A percentile compares a stretch with the other conserved stretches of the same genome.
These are phyloP conservation scores for Globisporangium takayamanum DNA, from an alignment of 352 stramenopile species.

Conservation along the genomic window DNA sequence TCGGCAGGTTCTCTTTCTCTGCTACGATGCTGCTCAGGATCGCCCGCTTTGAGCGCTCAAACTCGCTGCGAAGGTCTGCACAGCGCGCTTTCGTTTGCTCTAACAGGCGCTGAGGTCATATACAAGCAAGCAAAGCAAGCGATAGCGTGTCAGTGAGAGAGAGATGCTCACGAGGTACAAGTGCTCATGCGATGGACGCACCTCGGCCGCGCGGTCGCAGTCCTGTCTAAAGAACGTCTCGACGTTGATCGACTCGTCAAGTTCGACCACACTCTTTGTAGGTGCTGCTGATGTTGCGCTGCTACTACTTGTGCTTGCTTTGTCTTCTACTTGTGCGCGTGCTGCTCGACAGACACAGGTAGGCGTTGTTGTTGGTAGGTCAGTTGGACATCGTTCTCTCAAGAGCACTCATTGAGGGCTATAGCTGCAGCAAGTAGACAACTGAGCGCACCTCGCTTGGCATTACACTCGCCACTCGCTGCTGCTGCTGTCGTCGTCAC, in stretches of 20 bases:
- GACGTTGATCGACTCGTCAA: constrained; percentile 19
- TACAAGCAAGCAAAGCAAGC: background rate
- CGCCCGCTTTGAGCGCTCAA: constrained; percentile 46
- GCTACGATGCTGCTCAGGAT: constrained; percentile 49
- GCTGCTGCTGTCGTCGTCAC: constrained; percentile 1
- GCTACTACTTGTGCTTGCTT: background rate
- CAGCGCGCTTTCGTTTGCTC: constrained; percentile 45
- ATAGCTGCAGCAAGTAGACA: no score
- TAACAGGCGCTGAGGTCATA: constrained; percentile 35
- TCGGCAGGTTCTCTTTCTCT: constrained; percentile 49
- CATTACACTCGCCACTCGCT: no score
- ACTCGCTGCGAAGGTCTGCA: constrained; percentile 38
- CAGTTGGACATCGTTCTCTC: no score
- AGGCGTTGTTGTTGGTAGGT: background rate
- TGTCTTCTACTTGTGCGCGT: background rate
- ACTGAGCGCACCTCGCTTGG: background rate
- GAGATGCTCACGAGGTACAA: background rate
- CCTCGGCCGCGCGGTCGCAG: constrained; percentile 16
- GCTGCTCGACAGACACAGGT: background rate
- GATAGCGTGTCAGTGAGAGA: background rate
- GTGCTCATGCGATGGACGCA: background rate
- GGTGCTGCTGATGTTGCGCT: background rate
- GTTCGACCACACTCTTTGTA: constrained; percentile 7
- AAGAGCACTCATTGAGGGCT: no score
- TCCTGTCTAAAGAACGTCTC: constrained; percentile 14